These are phyloP conservation scores for Saccharata proteae DNA, from an alignment of 2,329 filamentous ascomycete genomes.

Conservation along the genomic window DNA sequence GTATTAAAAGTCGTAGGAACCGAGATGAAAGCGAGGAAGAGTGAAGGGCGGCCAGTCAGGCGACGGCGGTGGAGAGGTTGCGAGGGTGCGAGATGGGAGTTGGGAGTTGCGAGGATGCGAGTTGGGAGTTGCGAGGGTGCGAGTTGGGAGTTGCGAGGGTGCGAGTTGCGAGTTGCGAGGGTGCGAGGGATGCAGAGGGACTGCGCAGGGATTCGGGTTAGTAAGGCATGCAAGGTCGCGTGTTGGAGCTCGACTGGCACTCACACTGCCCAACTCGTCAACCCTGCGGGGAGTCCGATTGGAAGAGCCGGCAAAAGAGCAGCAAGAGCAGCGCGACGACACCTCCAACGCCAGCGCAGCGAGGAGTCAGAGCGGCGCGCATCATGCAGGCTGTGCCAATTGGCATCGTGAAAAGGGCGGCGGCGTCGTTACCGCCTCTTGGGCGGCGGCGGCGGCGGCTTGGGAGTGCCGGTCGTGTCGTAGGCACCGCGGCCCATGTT, in stretches of 20 bases:
- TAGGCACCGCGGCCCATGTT: conserved; percentile 39
- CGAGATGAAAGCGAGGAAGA: conserved; percentile 3
- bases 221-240: conserved; percentile 9
- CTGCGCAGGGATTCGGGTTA: conserved; percentile 7
- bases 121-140: too few relatives aligned
- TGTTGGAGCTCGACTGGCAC: conserved; percentile 5
- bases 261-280: conserved; percentile 6
- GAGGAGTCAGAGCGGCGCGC: conserved; percentile 6
- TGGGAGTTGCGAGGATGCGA: too few relatives aligned
- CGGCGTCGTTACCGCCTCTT: conserved; percentile 22
- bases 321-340: conserved; percentile 5
- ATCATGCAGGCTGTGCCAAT: conserved; percentile 1
- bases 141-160: too few relatives aligned
- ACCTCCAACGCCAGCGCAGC: conserved; percentile 7
- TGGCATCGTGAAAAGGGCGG: too few relatives aligned
- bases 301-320: too few relatives aligned
- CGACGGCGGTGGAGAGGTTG: conserved; percentile 5
- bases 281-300: conserved; percentile 5
- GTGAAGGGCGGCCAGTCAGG: conserved; percentile 4
- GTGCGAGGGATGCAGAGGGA: conserved; percentile 9
- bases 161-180: too few relatives aligned
- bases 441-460: conserved; percentile 30
- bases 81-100: too few relatives aligned
- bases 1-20: conserved; percentile 10
- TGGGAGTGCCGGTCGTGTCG: conserved; percentile 37